Percentiles rank a stretch among this genome's conserved stretches.
These are phyloP conservation scores for Zygoascus flipseniorum DNA, from an alignment of 805 yeast species.

Conservation along the genomic window DNA sequence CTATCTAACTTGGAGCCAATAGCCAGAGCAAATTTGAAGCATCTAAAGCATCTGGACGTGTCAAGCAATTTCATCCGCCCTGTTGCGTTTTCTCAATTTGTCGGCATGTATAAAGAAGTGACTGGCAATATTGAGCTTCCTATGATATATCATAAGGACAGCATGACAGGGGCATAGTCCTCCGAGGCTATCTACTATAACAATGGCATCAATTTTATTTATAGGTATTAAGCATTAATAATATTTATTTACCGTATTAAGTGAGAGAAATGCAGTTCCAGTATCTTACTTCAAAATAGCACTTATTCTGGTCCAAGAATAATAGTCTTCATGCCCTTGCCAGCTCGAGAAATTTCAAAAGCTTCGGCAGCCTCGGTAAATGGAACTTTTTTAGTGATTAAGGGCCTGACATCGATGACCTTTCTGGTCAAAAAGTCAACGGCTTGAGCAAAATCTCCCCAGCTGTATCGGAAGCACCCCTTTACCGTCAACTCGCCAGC, in stretches of 20 bases:
- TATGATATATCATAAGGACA: background rate
- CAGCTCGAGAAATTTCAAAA: slow-evolving; percentile 58
- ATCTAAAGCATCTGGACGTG: background rate
- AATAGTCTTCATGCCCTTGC: slow-evolving; percentile 67
- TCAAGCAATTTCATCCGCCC: background rate
- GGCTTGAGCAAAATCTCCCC: slow-evolving; percentile 67
- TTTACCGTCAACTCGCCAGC: slow-evolving; percentile 55
- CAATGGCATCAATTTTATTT: no score
- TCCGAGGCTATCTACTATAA: no score
- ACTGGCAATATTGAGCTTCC: background rate
- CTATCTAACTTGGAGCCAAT: background rate
- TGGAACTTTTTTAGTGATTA: slow-evolving; percentile 66
- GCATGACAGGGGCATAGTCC: background rate
- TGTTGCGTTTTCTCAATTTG: background rate
- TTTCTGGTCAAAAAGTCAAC: slow-evolving; percentile 59
- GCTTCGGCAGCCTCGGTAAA: slow-evolving; percentile 72
- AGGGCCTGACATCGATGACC: slow-evolving; percentile 52
- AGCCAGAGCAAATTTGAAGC: background rate
- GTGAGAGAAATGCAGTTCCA: no score
- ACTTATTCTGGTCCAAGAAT: slow-evolving; percentile 64
- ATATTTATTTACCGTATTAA: no score
- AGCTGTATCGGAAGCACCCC: slow-evolving; percentile 76
- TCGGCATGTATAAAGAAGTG: background rate
- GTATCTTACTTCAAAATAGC: background rate
- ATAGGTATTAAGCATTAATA: no score